Percentiles rank a stretch among this genome's conserved stretches.
phyloP scores from a whole-genome alignment of 192 early-diverging fungal species.

The Kickxella alabastrina region DNA sequence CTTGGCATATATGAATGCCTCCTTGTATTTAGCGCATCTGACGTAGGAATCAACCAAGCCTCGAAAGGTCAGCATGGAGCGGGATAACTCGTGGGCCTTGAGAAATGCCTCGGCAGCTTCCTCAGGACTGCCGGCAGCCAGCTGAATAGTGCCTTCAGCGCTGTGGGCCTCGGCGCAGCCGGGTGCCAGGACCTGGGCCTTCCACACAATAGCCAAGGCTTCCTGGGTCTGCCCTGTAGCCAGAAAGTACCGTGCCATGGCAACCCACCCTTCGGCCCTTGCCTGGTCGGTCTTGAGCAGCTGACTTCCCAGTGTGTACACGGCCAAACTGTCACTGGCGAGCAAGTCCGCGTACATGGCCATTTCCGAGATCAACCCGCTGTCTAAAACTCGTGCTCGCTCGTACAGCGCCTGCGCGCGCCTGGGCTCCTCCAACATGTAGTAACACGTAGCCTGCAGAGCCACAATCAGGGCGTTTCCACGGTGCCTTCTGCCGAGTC shows the following conservation, averaged over 20 bases:
- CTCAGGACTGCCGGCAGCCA: conserved; percentile 14
- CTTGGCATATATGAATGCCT: conserved; percentile 43
- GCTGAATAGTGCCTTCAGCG: conserved; percentile 35
- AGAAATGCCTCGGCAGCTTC: conserved; percentile 27
- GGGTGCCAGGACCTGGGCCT: conserved; percentile 41
- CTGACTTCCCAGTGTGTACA: conserved; percentile 30
- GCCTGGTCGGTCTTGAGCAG: conserved; percentile 31
- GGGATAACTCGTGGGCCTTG: conserved; percentile 25
- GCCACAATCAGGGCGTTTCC: conserved; percentile 26
- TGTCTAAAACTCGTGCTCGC: conserved; percentile 18
- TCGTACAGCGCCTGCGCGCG: conserved; percentile 21
- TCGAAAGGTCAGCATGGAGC: conserved; percentile 18
- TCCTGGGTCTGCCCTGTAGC: conserved; percentile 27
- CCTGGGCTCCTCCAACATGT: conserved; percentile 16
- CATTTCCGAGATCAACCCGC: conserved; percentile 25
- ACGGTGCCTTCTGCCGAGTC: conserved; percentile 16
- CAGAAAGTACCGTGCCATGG: conserved; percentile 44
- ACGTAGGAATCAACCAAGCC: conserved; percentile 24
- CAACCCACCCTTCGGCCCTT: conserved; percentile 41
- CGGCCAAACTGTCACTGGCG: conserved; percentile 16
- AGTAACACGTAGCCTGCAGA: conserved; percentile 33
- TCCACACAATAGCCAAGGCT: conserved; percentile 43
- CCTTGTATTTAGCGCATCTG: conserved; percentile 22
- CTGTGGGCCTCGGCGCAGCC: conserved; percentile 21
- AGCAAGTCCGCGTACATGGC: conserved; percentile 31